These are phyloP conservation scores for Penicillium sp. DNA, from an alignment of 2,329 filamentous ascomycete species.

Conservation along the genomic window DNA sequence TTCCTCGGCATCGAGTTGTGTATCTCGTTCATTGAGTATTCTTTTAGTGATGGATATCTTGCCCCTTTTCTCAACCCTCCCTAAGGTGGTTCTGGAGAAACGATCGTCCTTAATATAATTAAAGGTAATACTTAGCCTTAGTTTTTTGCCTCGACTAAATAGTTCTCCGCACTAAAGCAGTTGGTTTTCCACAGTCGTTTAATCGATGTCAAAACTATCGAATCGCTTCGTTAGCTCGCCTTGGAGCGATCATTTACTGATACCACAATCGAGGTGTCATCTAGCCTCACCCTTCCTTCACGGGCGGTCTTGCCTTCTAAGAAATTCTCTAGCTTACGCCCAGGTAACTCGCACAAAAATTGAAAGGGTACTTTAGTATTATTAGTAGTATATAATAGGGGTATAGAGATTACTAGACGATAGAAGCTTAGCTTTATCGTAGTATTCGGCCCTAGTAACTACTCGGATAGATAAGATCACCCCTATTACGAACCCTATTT, in stretches of 20 bases:
- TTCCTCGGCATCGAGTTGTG: conserved; percentile 6
- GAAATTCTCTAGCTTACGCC: conserved; percentile 6
- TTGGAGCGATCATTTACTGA: conserved; percentile 10
- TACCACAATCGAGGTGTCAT: conserved; percentile 7
- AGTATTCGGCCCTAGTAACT: no score
- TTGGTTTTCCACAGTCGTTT: conserved; percentile 15
- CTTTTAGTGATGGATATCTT: conserved; percentile 9
- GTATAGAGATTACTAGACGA: no score
- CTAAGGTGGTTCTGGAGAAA: conserved; percentile 1
- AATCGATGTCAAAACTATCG: conserved; percentile 15
- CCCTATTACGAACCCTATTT: conserved; percentile 2
- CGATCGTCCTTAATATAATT: conserved; percentile 7
- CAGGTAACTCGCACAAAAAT: no score
- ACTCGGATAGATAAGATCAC: not conserved
- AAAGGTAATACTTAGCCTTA: conserved; percentile 10
- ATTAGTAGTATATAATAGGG: no score
- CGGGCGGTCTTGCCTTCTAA: conserved; percentile 3
- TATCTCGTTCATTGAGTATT: conserved; percentile 6
- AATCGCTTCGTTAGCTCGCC: conserved; percentile 9
- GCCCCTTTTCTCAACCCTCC: conserved; percentile 9
- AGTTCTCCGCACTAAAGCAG: conserved; percentile 7
- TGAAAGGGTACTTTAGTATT: no score
- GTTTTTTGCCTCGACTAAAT: conserved; percentile 6
- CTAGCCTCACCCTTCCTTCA: conserved; percentile 5
- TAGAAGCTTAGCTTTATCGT: no score